Percentiles rank a stretch among this genome's conserved stretches.
These are phyloP conservation scores for Trametes polyzona DNA, from an alignment of 1,284 basidiomycete species.

Conservation along the genomic window DNA sequence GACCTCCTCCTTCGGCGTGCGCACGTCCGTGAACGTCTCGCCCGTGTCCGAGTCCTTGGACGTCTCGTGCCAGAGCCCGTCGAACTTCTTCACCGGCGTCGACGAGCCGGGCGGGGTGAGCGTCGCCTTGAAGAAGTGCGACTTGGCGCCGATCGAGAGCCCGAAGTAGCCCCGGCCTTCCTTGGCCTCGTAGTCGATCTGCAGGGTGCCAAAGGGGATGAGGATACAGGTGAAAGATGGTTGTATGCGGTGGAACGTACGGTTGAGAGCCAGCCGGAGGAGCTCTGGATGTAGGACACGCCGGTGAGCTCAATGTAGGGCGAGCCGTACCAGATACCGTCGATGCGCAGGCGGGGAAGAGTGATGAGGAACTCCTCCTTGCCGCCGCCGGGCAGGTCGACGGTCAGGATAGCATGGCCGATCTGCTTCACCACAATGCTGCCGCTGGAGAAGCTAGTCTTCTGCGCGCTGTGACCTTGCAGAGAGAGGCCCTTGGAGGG, in stretches of 20 bases:
- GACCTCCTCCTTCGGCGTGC: constrained; percentile 74
- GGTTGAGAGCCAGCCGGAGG: constrained; percentile 70
- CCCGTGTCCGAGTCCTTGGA: constrained; percentile 58
- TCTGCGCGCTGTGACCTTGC: constrained; percentile 93
- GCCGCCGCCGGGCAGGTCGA: constrained; percentile 60
- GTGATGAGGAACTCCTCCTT: constrained; percentile 89
- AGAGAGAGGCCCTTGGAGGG: constrained; percentile 78
- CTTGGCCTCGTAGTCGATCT: constrained; percentile 94
- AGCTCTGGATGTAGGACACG: constrained; percentile 82
- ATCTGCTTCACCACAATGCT: constrained; percentile 92
- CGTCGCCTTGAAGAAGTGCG: constrained; percentile 90
- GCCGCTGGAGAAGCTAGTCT: constrained; percentile 87
- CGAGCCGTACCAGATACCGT: constrained; percentile 60
- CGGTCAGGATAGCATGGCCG: constrained; percentile 87
- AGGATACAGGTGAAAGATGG: background rate
- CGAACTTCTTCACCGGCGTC: constrained; percentile 61
- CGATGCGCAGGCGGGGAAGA: constrained; percentile 69
- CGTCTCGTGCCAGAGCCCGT: constrained; percentile 88
- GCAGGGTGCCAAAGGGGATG: background rate
- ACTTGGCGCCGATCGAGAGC: constrained; percentile 67
- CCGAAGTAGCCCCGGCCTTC: constrained; percentile 93
- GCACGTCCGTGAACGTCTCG: constrained; percentile 67
- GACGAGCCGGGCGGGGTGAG: constrained; percentile 51
- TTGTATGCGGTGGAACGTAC: constrained; percentile 40
- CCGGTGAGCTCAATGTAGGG: constrained; percentile 93